Percentiles rank a stretch among this genome's conserved stretches.
Evolutionary conservation across 2,329 filamentous ascomycete genomes (phyloP).

Genomic region (Phialemoniopsis sp.): DNA sequence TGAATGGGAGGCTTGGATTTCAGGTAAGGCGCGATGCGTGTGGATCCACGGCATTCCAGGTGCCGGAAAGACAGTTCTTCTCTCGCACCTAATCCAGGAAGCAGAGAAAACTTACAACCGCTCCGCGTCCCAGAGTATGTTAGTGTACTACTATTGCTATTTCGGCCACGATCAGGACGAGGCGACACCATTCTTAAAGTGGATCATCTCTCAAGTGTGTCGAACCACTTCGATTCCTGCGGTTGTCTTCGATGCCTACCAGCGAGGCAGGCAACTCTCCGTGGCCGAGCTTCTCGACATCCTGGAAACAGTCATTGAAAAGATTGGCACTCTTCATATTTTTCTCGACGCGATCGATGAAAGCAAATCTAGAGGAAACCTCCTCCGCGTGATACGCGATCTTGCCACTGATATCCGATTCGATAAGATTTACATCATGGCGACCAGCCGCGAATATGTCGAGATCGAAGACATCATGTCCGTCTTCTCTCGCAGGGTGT

Average conservation of each 20-base stretch:
- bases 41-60: slow-evolving; percentile 4
- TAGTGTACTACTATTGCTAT: slow-evolving; percentile 14
- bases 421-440: slow-evolving; percentile 8
- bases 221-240: slow-evolving; percentile 1
- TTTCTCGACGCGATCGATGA: slow-evolving; percentile 16
- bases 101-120: neutral
- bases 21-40: neutral
- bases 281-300: slow-evolving; percentile 4
- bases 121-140: neutral
- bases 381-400: slow-evolving; percentile 6
- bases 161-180: slow-evolving; percentile 11
- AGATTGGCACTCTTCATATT: slow-evolving; percentile 7
- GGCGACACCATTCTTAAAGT: slow-evolving; percentile 9
- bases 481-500: slow-evolving; percentile 2
- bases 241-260: slow-evolving; percentile 4
- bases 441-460: slow-evolving; percentile 11
- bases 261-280: slow-evolving; percentile 6
- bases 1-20: neutral
- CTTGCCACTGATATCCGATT: slow-evolving; percentile 8
- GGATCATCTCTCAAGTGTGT: slow-evolving; percentile 11
- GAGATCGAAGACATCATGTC: slow-evolving; percentile 7
- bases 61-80: slow-evolving; percentile 1
- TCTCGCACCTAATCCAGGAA: neutral
- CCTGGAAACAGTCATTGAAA: slow-evolving; percentile 3
- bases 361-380: slow-evolving; percentile 6